Evolutionary conservation across 2,329 filamentous ascomycete species (phyloP), one percentile per base, ranked within the genome.

Genomic region (Capronia americana): DNA sequence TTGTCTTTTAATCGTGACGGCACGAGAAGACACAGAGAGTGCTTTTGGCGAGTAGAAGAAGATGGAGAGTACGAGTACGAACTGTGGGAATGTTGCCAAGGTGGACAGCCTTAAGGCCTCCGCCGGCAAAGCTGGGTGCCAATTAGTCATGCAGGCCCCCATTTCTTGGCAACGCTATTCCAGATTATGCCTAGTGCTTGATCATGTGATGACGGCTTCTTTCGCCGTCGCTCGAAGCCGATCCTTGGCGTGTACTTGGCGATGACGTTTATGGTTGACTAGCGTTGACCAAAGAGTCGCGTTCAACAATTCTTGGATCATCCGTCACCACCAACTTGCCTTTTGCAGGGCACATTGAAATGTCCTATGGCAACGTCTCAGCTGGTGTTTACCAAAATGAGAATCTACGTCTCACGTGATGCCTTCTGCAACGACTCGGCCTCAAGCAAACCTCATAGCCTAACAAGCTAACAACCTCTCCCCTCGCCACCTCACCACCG

Each of bases 321-420:
- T 34, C 50, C 8, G 32, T 62, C 60, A 62, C 23, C 26, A 62
- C n/a, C 50, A 55, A 56, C 24, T 11, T 41, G 12, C n/a, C n/a
- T n/a, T n/a, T n/a, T n/a, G n/a, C n/a, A n/a, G n/a, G 12, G 34
- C 28, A 56, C 34, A 57, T 62, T 28, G 51, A 41, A 55, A 41
- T 38, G 34, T 62, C 60, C 38, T 62, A 56, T n/a, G 20, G 11
- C 24, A 46, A 46, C 20, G 50, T 46, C 34, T 56, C 48, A 46
- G 28, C 28, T 55, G 32, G 20, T 11, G 60, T 44, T 23, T 10
- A 57, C 41, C 20, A 23, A 44, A 17, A 41, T 55, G 46, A 38
- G 10, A 53, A 32, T 26, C n/a, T 46, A 41, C 23, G 14, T 26
- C 48, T 54, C 10, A 3, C 59, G 28, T 55, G 30, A 62, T 62